Evolutionary conservation across 2,329 filamentous ascomycete species (phyloP).

Genomic region (Diaporthe ampelina): DNA sequence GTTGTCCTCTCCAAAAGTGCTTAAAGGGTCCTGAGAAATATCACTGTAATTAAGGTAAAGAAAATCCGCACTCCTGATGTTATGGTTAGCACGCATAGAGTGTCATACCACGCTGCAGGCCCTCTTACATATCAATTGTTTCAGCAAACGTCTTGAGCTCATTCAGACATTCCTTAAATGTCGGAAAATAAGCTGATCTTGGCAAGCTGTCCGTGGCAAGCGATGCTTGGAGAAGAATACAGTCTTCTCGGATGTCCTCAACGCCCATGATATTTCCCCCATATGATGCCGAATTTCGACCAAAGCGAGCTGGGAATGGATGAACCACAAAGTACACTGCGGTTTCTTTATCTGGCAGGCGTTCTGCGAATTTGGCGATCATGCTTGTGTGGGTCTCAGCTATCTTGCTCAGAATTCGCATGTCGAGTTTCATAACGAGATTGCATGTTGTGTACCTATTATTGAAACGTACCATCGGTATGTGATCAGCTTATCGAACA

Average conservation of each 20-base stretch:
- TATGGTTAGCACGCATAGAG: not conserved
- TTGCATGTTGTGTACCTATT: constrained; percentile 6
- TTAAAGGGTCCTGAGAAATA: constrained; percentile 43
- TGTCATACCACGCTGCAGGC: not conserved
- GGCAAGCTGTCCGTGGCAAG: not conserved
- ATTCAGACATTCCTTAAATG: not conserved
- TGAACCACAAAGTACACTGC: not conserved
- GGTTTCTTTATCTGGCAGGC: not conserved
- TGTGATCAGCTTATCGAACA: not conserved
- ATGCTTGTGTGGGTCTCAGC: not conserved
- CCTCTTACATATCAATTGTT: not conserved
- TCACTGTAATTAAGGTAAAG: constrained; percentile 17
- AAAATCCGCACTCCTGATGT: not conserved
- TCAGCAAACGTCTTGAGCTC: not conserved
- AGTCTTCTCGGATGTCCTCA: not conserved
- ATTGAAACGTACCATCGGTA: not conserved
- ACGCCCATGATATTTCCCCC: not conserved
- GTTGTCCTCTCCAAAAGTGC: constrained; percentile 48
- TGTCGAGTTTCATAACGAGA: constrained; percentile 8
- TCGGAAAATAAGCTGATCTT: not conserved
- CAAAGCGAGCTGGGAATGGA: not conserved
- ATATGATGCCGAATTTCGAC: not conserved
- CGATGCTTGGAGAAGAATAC: not conserved
- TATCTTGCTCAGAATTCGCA: not conserved
- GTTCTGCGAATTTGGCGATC: not conserved